phyloP scores from a whole-genome alignment of 2,329 filamentous ascomycete genomes.

The Talaromyces atroroseus region DNA sequence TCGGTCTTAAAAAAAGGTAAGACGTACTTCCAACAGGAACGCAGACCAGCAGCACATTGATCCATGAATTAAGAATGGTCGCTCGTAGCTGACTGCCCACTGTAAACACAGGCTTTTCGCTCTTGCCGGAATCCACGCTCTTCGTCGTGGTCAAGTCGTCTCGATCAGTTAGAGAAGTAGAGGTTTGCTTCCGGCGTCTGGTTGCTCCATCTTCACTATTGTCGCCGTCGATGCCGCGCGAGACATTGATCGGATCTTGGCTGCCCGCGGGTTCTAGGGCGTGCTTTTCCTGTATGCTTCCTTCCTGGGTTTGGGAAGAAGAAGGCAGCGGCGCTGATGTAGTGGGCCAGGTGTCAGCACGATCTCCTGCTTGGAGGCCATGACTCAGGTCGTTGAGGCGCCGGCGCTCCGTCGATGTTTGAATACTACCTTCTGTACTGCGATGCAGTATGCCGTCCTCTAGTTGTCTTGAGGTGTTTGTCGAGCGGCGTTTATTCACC shows the following conservation, averaged over 20 bases:
- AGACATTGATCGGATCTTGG: slow-evolving; percentile 20
- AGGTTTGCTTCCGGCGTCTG: slow-evolving; percentile 9
- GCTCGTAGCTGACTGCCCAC: slow-evolving; percentile 48
- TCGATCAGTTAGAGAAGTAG: slow-evolving; percentile 19
- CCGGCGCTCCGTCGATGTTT: slow-evolving; percentile 19
- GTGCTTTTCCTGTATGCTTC: slow-evolving; percentile 1
- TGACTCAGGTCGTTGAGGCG: slow-evolving; percentile 23
- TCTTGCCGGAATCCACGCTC: slow-evolving; percentile 12
- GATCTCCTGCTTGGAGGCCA: slow-evolving; percentile 14
- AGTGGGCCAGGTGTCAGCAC: slow-evolving; percentile 19
- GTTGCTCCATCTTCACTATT: slow-evolving; percentile 13
- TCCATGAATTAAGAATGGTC: slow-evolving; percentile 75
- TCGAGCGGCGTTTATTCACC: slow-evolving; percentile 20
- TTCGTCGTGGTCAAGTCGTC: slow-evolving; percentile 8
- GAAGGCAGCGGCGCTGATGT: background rate
- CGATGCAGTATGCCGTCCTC: slow-evolving; percentile 22
- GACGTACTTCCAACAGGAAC: slow-evolving; percentile 64
- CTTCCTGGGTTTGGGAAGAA: background rate
- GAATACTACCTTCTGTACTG: slow-evolving; percentile 21
- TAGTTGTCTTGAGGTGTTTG: slow-evolving; percentile 24
- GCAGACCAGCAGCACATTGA: slow-evolving; percentile 74
- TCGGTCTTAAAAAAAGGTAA: slow-evolving; percentile 10
- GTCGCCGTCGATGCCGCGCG: slow-evolving; percentile 13
- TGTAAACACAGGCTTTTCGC: slow-evolving; percentile 32
- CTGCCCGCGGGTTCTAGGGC: slow-evolving; percentile 18